Base-by-base conservation (phyloP, 805 yeast species). In the Spathaspora arborariae region DNA sequence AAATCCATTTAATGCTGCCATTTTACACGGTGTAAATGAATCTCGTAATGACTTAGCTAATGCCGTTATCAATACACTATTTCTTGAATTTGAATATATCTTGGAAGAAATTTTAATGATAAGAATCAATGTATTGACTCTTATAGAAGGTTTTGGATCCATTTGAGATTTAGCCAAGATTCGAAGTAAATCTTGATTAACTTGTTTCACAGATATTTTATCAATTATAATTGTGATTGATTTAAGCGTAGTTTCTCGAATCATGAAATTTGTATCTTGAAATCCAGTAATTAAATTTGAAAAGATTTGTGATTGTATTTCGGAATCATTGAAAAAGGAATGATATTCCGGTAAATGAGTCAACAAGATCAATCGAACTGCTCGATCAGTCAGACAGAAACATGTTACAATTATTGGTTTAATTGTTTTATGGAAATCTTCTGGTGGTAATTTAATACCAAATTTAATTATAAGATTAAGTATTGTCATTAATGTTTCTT, bases 41-140 rank as follows among this genome's bases (percentile, higher is more conserved):
- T 92, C 99, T 56, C 82, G 83, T 40, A 92, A 72, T 0, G 96
- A 85, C 56, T 90, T 84, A 2, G 88, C 79, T 55, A 87, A 85
- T 0, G 97, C 98, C 1, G 97, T 89, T 2, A 89, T 82, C 41
- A 94, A 68, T 2, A 94, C 96, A 19, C 81, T 82, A 8, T 88
- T 74, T 48, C 91, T 75, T 3, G 85, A 71, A 13, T 61, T 64
- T 18, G 70, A 57, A 55, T 81, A 81, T 54, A 89, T 76, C 48
- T 72, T 66, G 26, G 73, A 62, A 0, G 94, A 82, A 39, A 89
- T 80, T 45, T 80, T 79, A 36, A 85, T 81, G 27, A 89, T 74
- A 38, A 87, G 74, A 18, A 85, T 72, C 13, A 88, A 78, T 0
- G 96, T 87, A 56, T 85, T 85, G 3, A 88, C 85, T 54, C 96